These are phyloP conservation scores for Dryas octopetala DNA, from an alignment of 306 rosid genomes.

Conservation along the genomic window DNA sequence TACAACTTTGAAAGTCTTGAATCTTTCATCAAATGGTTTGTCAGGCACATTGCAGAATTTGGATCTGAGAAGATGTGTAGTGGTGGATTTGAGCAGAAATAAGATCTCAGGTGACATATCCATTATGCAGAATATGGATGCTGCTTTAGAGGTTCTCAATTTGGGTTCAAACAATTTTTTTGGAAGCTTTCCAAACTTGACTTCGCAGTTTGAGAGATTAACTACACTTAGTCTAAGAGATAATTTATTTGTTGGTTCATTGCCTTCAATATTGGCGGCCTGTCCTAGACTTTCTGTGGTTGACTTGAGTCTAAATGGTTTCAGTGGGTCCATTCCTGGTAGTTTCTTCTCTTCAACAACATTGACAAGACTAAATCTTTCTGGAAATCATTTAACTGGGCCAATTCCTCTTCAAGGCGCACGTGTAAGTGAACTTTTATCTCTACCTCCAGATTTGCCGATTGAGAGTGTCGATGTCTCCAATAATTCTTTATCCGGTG, in stretches of 20 bases:
- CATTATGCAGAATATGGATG: slow-evolving; percentile 63
- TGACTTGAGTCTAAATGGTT: slow-evolving; percentile 81
- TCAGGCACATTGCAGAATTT: slow-evolving; percentile 62
- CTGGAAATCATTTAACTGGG: slow-evolving; percentile 72
- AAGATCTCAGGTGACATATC: slow-evolving; percentile 65
- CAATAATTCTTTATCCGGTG: slow-evolving; percentile 61
- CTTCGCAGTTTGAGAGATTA: slow-evolving; percentile 42
- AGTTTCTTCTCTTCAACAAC: slow-evolving; percentile 63
- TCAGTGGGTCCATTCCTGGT: slow-evolving; percentile 72
- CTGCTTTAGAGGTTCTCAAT: slow-evolving; percentile 64
- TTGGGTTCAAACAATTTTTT: slow-evolving; percentile 80
- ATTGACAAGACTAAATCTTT: slow-evolving; percentile 73
- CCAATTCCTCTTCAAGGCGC: slow-evolving; percentile 67
- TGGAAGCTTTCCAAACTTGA: slow-evolving; percentile 57
- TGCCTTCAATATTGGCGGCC: slow-evolving; percentile 60
- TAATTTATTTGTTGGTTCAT: slow-evolving; percentile 54
- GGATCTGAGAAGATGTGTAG: slow-evolving; percentile 39
- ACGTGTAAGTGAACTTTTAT: slow-evolving; percentile 68
- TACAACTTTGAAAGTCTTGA: slow-evolving; percentile 56
- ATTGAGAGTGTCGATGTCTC: slow-evolving; percentile 81
- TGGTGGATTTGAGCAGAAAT: slow-evolving; percentile 68
- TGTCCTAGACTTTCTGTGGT: slow-evolving; percentile 53
- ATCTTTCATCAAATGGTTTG: slow-evolving; percentile 77
- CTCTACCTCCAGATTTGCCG: slow-evolving; percentile 50
- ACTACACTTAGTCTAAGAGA: slow-evolving; percentile 45